A percentile compares a stretch with the other conserved stretches of the same genome.
Conservation (phyloP, 1,284 basidiomycete genomes). For the Fomitopsis palustris region DNA sequence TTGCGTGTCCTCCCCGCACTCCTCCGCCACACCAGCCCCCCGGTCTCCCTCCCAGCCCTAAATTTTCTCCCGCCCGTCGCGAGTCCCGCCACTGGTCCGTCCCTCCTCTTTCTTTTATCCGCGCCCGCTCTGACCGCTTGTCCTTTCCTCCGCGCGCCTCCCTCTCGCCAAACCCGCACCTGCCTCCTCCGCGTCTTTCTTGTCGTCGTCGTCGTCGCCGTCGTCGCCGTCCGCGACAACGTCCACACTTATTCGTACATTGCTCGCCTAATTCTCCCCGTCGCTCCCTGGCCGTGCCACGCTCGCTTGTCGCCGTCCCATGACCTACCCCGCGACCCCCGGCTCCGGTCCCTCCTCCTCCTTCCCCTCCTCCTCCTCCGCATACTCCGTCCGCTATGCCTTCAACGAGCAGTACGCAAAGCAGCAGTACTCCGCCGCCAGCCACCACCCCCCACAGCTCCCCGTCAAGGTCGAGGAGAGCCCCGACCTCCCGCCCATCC, state of each 20-base stretch:
- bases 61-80: constrained; percentile 13
- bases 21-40: constrained; percentile 14
- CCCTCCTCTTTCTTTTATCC: constrained; percentile 11
- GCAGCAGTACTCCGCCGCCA: constrained; percentile 13
- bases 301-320: not conserved
- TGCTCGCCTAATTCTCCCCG: not conserved
- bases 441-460: constrained; percentile 16
- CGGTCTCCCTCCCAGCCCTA: constrained; percentile 13
- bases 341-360: constrained; percentile 16
- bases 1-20: constrained; percentile 1
- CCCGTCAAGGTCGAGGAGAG: constrained; percentile 27
- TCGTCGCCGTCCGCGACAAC: not conserved
- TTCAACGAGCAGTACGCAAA: constrained; percentile 21
- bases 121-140: constrained; percentile 10
- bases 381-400: constrained; percentile 21
- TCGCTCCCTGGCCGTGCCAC: constrained; percentile 2
- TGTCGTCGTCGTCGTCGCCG: constrained; percentile 4
- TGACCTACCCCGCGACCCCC: not conserved
- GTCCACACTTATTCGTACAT: not conserved
- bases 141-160: not conserved
- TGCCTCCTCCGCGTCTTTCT: constrained; percentile 2
- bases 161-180: constrained; percentile 3
- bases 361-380: constrained; percentile 11
- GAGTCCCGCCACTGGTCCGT: constrained; percentile 6
- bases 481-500: constrained; percentile 20